phyloP scores from a whole-genome alignment of 2,329 filamentous ascomycete species.

The Exophiala phaeomuriformis region DNA sequence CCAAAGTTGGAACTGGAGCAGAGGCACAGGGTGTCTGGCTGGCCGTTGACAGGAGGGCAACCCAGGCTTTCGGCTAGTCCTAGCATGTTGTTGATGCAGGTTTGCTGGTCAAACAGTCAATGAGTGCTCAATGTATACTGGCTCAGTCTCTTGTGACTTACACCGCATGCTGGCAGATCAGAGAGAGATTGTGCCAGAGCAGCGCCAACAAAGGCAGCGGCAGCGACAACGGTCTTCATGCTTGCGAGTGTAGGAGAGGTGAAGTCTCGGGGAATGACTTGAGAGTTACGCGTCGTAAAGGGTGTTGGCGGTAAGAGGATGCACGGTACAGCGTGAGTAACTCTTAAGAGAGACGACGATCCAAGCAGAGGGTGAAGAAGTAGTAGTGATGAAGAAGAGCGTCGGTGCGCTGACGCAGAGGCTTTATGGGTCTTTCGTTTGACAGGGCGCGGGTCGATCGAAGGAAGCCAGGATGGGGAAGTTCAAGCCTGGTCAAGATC shows the following conservation, averaged over 20 bases:
- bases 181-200: conserved; percentile 24
- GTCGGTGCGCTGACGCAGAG: background rate
- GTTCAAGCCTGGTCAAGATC: background rate
- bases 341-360: conserved; percentile 13
- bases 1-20: conserved; percentile 38
- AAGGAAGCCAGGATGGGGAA: background rate
- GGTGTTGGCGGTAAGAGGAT: conserved; percentile 20
- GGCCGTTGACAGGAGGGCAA: conserved; percentile 29
- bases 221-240: conserved; percentile 29
- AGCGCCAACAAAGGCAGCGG: conserved; percentile 24
- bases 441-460: background rate
- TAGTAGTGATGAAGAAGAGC: conserved; percentile 3
- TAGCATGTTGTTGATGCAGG: conserved; percentile 42
- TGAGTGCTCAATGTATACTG: background rate
- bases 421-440: conserved; percentile 1
- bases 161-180: conserved; percentile 27
- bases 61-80: conserved; percentile 35
- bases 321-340: conserved; percentile 19
- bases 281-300: conserved; percentile 21
- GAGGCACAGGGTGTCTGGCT: conserved; percentile 34
- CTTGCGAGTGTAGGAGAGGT: conserved; percentile 12
- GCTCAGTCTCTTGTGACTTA: conserved; percentile 19
- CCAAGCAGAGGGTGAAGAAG: conserved; percentile 9
- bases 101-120: conserved; percentile 32
- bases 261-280: conserved; percentile 9